Base-by-base conservation (phyloP, 164 flowering plant species). In the Chimonanthus salicifolius region DNA sequence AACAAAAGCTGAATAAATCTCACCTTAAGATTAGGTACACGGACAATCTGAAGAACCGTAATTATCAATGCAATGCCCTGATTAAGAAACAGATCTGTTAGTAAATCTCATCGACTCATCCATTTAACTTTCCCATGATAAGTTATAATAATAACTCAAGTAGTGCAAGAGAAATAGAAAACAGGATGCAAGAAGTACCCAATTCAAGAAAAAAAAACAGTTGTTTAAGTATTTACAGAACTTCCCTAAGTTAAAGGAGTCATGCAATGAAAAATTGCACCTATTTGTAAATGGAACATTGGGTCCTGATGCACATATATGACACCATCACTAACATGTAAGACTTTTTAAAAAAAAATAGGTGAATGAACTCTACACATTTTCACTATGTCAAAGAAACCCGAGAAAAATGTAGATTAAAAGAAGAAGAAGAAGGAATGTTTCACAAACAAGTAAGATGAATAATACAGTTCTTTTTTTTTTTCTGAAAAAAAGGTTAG, bases 21-120 rank as follows among this genome's bases (percentile, higher is more conserved):
- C 58, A 93, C 99, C 99, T 95, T 95, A 79, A 95, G 92, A 84
- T 95, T 95, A 67, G 99, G 99, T 46, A 95, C 78, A 4, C 92
- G 97, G 70, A 92, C 92, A 73, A 95, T 90, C 83, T 95, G 99
- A 75, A 95, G 96, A 79, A 93, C 99, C 10, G 99, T 95, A 71
- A 90, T 81, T 73, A 95, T 92, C 83, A 95, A 70, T 3, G 96
- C 89, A 78, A 95, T 93, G 18, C 99, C 99, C 99, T 95, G 86
- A 67, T 63, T 21, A 68, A 78, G 67, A 51, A 72, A 71, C 47
- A 73, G 75, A 75, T 49, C 4, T 33, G 50, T 69, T 33, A 69
- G 71, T 10, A 49, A 47, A 33, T 33, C 33, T 33, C 33, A 33
- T 33, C 71, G 8, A 21, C 49, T 20, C 68, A 65, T 45, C 45